Base-by-base conservation (phyloP, 805 yeast genomes). In the Blastobotrys attinorum region DNA sequence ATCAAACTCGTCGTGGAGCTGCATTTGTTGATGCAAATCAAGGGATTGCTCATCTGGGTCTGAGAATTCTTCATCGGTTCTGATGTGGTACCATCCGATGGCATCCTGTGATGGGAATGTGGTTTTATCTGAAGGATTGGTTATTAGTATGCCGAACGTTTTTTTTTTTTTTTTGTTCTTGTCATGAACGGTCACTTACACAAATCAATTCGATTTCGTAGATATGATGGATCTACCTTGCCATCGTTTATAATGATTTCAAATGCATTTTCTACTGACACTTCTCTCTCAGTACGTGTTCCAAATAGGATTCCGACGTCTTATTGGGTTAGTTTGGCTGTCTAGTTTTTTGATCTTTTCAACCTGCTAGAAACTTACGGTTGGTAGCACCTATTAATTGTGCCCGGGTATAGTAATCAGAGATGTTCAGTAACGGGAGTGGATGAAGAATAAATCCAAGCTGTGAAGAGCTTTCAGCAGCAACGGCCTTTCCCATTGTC, bases 241-340 rank as follows among this genome's bases (percentile, higher is more conserved):
- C 37, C 44, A 2, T 10, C 31, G 18, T n/a, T 6, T 5, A 52
- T 20, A 31, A 37, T 43, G 44, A 61, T 46, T 40, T 62, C 68
- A 40, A 56, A 61, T 7, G 66, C 57, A 27, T 58, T 58, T 44
- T 60, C 57, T 15, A 64, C 51, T 11, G 54, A 47, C 13, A 58
- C 48, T 20, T 56, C 55, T 23, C 54, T 55, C 10, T 53, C 63
- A 1, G 44, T 50, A 17, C 57, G 53, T 3, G 51, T 49, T 10
- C 68, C 68, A 18, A 63, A 45, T 11, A 63, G 53, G 2, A 58
- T 64, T 3, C 68, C 67, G 13, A 58, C 47, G 17, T 57, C 63
- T 58, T 34, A 10, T 16, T 31, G 17, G 10, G 37, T 27, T 32
- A 33, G 52, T 33, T 39, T 32, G 41, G 17, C 17, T 22, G 33